Conservation (phyloP, 2,329 filamentous ascomycete species). For the Aureobasidium sp. region DNA sequence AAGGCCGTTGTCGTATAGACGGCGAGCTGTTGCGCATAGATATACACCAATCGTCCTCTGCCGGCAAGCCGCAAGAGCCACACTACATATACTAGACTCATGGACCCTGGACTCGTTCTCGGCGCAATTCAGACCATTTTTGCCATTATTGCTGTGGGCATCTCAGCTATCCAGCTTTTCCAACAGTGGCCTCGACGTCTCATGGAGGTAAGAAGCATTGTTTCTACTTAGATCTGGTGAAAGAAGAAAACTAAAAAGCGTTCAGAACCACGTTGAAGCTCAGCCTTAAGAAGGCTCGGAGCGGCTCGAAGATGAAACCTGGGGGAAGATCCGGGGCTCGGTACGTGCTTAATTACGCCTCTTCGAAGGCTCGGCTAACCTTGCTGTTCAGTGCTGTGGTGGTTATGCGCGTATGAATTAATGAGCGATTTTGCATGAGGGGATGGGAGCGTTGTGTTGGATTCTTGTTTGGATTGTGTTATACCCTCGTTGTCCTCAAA, state of each 20-base stretch:
- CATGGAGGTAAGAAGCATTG: not conserved
- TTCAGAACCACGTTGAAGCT: too few species aligned
- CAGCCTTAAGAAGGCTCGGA: not conserved
- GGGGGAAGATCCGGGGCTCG: not conserved
- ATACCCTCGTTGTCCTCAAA: too few species aligned
- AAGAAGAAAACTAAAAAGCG: too few species aligned
- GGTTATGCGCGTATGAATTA: not conserved
- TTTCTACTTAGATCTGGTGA: too few species aligned
- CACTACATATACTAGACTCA: too few species aligned
- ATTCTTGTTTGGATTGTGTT: too few species aligned
- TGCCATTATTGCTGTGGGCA: not conserved
- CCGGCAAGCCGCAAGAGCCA: too few species aligned
- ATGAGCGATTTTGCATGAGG: not conserved
- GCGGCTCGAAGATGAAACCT: not conserved
- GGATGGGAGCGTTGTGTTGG: too few species aligned
- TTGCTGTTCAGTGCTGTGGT: not conserved
- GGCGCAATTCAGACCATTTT: not conserved
- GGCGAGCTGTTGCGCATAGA: too few species aligned
- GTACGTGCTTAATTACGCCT: not conserved
- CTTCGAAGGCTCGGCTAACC: not conserved
- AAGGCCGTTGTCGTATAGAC: too few species aligned
- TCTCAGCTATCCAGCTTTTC: not conserved
- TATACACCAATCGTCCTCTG: too few species aligned
- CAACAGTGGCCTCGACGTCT: not conserved
- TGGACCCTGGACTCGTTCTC: not conserved